Base-by-base conservation (phyloP, 495 filamentous ascomycete species). In the Daldinia decipiens region DNA sequence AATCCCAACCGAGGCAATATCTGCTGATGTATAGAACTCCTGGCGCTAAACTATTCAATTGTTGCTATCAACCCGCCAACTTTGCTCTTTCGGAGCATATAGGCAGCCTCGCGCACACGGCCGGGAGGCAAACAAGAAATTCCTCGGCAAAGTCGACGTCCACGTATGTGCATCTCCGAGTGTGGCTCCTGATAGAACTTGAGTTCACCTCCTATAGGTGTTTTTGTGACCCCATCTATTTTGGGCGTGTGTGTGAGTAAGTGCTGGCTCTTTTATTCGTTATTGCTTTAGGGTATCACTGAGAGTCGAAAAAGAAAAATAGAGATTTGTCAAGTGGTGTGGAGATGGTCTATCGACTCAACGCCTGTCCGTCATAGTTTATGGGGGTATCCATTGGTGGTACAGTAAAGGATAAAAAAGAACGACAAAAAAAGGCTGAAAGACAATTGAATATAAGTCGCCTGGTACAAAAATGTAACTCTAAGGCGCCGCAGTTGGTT, bases 251-350 rank as follows among this genome's bases (percentile, higher is more conserved):
- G 38, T 61, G 51, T 59, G 39, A 61, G 51, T 59, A 47, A 61
- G 54, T 57, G 62, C 62, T 63, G 32, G 57, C 67, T 74, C 43
- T 58, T 38, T 64, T 53, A 59, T 67, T 70, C 62, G 51, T 70
- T 63, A 59, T 63, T 45, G 58, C 19, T 56, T 70, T 53, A 26
- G 72, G 75, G 75, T 77, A 77, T 77, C 75, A 77, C 75, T 61
- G 50, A 63, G 59, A 74, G 64, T 27, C 50, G 24, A 70, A 50
- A 62, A 65, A 57, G 64, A 64, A 74, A 67, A 56, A 59, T 57
- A 27, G 56, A 62, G 32, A 64, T 70, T 45, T 65, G 65, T 67
- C 65, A 59, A 69, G 56, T 47, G 66, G 57, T 70, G 66, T 63
- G 72, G 67, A 73, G 66, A 77, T 72, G 62, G 64, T 62, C 66